These are phyloP conservation scores for Aristolochia contorta DNA, from an alignment of 164 flowering plant genomes.

Conservation along the genomic window DNA sequence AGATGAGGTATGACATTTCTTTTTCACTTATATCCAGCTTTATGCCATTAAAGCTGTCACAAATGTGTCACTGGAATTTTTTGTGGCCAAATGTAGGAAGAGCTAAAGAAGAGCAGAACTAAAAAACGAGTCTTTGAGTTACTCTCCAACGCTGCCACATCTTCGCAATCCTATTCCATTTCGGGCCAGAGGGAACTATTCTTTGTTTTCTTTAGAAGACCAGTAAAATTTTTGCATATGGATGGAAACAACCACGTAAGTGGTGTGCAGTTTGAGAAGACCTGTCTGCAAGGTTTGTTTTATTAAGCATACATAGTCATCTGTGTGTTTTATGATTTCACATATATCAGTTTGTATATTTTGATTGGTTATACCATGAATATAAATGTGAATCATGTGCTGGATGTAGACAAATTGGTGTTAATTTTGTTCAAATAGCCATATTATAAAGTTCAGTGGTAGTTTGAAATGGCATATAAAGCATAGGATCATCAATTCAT, in stretches of 20 bases:
- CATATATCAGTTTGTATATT: neutral
- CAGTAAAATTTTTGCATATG: slow-evolving; percentile 52
- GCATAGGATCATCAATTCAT: no score
- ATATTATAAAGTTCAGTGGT: no score
- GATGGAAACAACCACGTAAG: slow-evolving; percentile 30
- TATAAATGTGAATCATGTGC: no score
- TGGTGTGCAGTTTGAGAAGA: slow-evolving; percentile 72
- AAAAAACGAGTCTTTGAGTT: slow-evolving; percentile 71
- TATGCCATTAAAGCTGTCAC: no score
- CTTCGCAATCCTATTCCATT: slow-evolving; percentile 25
- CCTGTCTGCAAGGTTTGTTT: slow-evolving; percentile 58
- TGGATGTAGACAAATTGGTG: no score
- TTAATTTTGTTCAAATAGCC: no score
- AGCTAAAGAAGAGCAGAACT: slow-evolving; percentile 70
- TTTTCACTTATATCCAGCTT: neutral
- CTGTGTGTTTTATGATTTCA: neutral
- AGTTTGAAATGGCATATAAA: no score
- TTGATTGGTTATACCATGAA: neutral
- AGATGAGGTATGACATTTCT: slow-evolving; percentile 45
- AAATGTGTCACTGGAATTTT: neutral
- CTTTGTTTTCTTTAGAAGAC: slow-evolving; percentile 76
- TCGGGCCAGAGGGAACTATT: slow-evolving; percentile 70
- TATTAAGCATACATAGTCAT: no score
- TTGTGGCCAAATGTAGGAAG: slow-evolving; percentile 54
- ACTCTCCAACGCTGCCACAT: slow-evolving; percentile 64